Base-by-base conservation (phyloP, 2,329 filamentous ascomycete species). In the Trichoderma guizhouense region DNA sequence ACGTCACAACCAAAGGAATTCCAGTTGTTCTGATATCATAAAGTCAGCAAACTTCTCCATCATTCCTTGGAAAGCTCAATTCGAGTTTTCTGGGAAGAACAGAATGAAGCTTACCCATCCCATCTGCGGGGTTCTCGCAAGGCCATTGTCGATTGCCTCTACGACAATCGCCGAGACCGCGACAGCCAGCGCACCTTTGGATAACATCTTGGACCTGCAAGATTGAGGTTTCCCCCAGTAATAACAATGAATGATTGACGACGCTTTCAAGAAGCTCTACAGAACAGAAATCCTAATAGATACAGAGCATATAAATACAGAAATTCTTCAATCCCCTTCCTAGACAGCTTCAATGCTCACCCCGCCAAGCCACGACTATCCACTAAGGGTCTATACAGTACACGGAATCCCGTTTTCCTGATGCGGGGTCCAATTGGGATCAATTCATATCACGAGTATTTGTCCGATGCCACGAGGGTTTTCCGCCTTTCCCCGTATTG, bases 61-160 rank as follows among this genome's bases (percentile, higher is more conserved):
- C 15, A 8, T 24, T 6, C 6, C 26, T 36, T n/a, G 34, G n/a
- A 7, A n/a, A 18, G n/a, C 24, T 36, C 26, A n/a, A n/a, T 30
- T 14, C 21, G 47, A 53, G 8, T 3, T 18, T 18, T 12, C 3
- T 21, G 14, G 15, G 14, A 47, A 9, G 39, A 18, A 30, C 5
- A 11, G 34, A 43, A 28, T 14, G 30, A 47, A 55, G 34, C 71
- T 39, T 63, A 72, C 71, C 71, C 71, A 72, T 72, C 71, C 71
- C 71, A 72, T 72, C 8, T 72, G 71, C 58, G 71, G 66, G 30
- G 71, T 72, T 34, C 71, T 68, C 0, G 71, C 71, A 14, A 72
- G 71, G 26, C 71, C 66, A 69, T 70, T 72, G 39, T 72, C 66
- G 12, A 72, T 58, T 15, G 71, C 71, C 43, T 71, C 68, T 21